Evolutionary conservation across 495 filamentous ascomycete species (phyloP).

Genomic region (Neurospora tetraspora): DNA sequence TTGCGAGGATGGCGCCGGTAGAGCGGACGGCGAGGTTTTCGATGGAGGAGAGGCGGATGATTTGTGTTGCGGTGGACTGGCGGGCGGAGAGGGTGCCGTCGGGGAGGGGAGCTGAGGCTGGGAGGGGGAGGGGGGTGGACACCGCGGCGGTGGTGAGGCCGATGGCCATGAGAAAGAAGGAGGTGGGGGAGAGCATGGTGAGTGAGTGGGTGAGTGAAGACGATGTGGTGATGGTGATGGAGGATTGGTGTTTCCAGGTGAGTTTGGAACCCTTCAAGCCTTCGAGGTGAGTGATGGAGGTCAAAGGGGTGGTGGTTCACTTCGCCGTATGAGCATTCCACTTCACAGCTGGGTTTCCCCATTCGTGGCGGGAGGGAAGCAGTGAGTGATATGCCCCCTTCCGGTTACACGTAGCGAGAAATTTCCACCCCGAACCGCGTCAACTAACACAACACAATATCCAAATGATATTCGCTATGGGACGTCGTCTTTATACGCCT

Average conservation of each 20-base stretch:
- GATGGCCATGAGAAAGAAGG: neutral
- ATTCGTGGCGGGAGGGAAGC: neutral
- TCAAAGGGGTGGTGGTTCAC: neutral
- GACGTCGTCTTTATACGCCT: neutral
- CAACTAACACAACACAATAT: neutral
- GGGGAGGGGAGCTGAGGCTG: no score
- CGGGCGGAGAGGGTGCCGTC: no score
- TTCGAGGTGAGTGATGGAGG: neutral
- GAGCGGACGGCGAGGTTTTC: conserved; percentile 40
- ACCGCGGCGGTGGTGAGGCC: neutral
- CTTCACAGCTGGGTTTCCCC: neutral
- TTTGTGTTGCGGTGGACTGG: conserved; percentile 19
- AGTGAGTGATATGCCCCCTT: neutral
- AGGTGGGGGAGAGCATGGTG: neutral
- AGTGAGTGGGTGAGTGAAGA: neutral
- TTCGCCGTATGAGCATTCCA: neutral
- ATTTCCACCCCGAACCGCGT: neutral
- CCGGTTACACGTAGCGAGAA: neutral
- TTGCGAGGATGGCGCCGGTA: conserved; percentile 35
- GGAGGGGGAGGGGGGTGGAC: neutral
- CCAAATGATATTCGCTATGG: neutral
- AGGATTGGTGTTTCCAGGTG: neutral
- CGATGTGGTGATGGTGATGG: neutral
- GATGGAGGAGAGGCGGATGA: conserved; percentile 25
- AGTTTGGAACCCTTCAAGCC: neutral